A percentile compares a stretch with the other conserved stretches of the same genome.
Conservation (phyloP, 1,139 yeast species). For the Blastobotrys petasosporus region DNA sequence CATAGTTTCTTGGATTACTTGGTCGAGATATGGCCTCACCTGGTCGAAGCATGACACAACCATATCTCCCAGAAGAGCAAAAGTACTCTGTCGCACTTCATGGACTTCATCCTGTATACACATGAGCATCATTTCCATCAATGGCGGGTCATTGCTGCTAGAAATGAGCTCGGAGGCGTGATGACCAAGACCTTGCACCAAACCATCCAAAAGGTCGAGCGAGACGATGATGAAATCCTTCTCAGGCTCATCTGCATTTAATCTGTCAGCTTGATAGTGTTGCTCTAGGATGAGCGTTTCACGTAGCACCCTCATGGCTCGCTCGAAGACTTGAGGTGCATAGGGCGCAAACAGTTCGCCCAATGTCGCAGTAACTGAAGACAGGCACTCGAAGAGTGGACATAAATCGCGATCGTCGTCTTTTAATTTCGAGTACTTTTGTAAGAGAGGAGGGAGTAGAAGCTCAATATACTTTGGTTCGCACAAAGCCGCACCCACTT, state of each 20-base stretch:
- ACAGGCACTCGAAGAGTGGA: conserved; percentile 90
- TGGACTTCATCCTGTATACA: conserved; percentile 72
- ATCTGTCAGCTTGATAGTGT: conserved; percentile 60
- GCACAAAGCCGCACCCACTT: conserved; percentile 47
- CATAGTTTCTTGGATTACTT: conserved; percentile 57
- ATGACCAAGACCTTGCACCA: conserved; percentile 77
- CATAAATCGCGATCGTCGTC: conserved; percentile 82
- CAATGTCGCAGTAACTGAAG: conserved; percentile 81
- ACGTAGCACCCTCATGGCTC: conserved; percentile 66
- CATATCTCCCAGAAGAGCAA: conserved; percentile 85
- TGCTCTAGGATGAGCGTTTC: conserved; percentile 65
- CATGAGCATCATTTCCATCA: conserved; percentile 59
- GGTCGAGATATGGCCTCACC: conserved; percentile 52
- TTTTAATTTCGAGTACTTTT: conserved; percentile 65
- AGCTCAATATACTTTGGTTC: conserved; percentile 53
- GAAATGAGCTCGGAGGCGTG: conserved; percentile 54
- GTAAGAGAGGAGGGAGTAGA: conserved; percentile 73
- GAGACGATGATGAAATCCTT: conserved; percentile 88
- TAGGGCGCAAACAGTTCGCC: conserved; percentile 83
- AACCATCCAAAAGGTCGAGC: conserved; percentile 82
- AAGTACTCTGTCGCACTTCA: conserved; percentile 90
- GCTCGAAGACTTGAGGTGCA: conserved; percentile 80
- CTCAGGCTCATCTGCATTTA: conserved; percentile 66
- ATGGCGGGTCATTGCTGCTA: conserved; percentile 34
- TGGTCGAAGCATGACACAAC: conserved; percentile 57